A percentile compares a stretch with the other conserved stretches of the same genome.
Conservation (phyloP, 2,329 filamentous ascomycete genomes). For the Aspergillus clavatus region DNA sequence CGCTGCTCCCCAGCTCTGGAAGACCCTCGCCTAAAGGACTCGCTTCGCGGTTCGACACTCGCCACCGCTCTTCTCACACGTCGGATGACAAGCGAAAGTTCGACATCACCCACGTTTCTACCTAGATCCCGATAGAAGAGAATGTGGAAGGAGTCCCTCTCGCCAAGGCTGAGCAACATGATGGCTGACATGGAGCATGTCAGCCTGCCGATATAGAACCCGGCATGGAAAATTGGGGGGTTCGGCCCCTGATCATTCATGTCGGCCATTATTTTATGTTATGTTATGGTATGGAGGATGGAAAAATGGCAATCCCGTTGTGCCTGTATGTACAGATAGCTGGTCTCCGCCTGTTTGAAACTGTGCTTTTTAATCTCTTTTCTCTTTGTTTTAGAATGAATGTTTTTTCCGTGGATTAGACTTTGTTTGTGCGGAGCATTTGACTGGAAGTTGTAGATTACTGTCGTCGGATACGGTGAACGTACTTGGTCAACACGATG, state of each 20-base stretch:
- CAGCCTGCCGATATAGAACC: slow-evolving; percentile 4
- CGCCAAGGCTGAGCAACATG: slow-evolving; percentile 1
- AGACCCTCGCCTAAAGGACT: slow-evolving; percentile 73
- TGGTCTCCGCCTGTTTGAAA: slow-evolving; percentile 35
- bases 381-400: slow-evolving; percentile 31
- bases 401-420: slow-evolving; percentile 28
- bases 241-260: slow-evolving; percentile 15
- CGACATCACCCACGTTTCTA: neutral
- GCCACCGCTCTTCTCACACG: slow-evolving; percentile 14
- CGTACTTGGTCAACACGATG: too few species aligned
- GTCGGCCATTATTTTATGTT: slow-evolving; percentile 8
- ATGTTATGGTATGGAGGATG: slow-evolving; percentile 13
- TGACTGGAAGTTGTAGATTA: neutral
- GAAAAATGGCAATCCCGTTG: slow-evolving; percentile 17
- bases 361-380: slow-evolving; percentile 30
- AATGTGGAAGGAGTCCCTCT: slow-evolving; percentile 2
- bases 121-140: slow-evolving; percentile 8
- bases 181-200: slow-evolving; percentile 1
- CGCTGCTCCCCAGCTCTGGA: slow-evolving; percentile 94
- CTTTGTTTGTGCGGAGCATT: too few species aligned
- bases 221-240: neutral
- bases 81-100: neutral
- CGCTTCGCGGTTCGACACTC: slow-evolving; percentile 10
- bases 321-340: slow-evolving; percentile 41
- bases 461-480: neutral